Evolutionary conservation across 2,329 filamentous ascomycete species (phyloP), one percentile per base, ranked within the genome.

Genomic region (Colletotrichum cuscutae): DNA sequence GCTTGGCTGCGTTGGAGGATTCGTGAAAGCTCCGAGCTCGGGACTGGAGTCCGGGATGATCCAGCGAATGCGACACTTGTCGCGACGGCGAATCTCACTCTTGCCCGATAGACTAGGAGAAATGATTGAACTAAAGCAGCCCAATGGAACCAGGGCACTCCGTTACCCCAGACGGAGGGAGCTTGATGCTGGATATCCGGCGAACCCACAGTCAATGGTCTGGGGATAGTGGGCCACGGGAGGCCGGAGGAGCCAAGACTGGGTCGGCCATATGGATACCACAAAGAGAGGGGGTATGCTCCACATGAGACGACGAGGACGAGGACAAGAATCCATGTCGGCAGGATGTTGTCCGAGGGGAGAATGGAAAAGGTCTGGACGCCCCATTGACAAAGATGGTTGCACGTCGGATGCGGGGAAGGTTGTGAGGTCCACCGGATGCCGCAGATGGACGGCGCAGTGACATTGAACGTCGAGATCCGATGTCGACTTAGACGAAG

Each of bases 161-260:
- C n/a, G 37, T 53, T 71, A 68, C 68, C 68, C 68, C 68, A 35
- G 68, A 71, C 28, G 26, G 19, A 22, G 42, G 22, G 28, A 37
- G 8, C 64, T 59, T 37, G 30, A 30, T 19, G n/a, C 28, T 24
- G 56, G 26, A 26, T 49, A 26, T 24, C 24, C 37, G 24, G 15
- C 26, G 64, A 52, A 53, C 26, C 57, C 64, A 71, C 28, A 49
- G n/a, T 26, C 42, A 49, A 46, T 56, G 56, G 63, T 68, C 63
- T 61, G 64, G 32, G 52, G 63, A 68, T 49, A 71, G 68, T 61
- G 68, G 63, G 49, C 19, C 63, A 28, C n/a, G 7, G 28, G 22
- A 52, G 46, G 54, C 63, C 46, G 24, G 64, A n/a, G 24, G 32
- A 35, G 32, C 32, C 32, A 35, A 5, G 37, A 60, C 32, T 46